phyloP scores from a whole-genome alignment of 2,329 filamentous ascomycete genomes.

The Ustilaginoidea virens region DNA sequence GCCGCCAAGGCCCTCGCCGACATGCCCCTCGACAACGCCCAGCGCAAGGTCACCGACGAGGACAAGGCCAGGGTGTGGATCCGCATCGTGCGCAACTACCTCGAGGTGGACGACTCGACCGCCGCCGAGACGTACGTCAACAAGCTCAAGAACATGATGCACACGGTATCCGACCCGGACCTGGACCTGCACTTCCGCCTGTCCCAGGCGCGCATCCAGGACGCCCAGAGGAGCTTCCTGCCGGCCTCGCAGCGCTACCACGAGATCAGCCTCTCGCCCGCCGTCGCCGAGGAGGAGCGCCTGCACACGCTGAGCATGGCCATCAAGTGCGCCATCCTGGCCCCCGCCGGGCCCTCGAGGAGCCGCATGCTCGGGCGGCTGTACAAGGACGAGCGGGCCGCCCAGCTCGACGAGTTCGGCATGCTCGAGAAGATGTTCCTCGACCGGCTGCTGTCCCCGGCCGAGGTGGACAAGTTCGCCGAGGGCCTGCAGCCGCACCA shows the following conservation, averaged over 20 bases:
- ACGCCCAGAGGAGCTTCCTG: constrained; percentile 79
- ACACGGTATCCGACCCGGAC: constrained; percentile 57
- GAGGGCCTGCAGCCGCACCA: constrained; percentile 72
- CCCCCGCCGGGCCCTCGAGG: constrained; percentile 75
- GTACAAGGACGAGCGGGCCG: constrained; percentile 83
- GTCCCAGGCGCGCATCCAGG: constrained; percentile 82
- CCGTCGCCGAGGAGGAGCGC: constrained; percentile 76
- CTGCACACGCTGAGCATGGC: constrained; percentile 73
- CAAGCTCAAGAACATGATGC: constrained; percentile 86
- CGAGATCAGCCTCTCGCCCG: constrained; percentile 60
- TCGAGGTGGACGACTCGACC: constrained; percentile 85
- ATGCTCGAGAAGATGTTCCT: constrained; percentile 98
- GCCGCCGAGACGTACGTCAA: constrained; percentile 79
- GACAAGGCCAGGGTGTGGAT: constrained; percentile 82
- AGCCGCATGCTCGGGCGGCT: constrained; percentile 66
- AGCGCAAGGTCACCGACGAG: constrained; percentile 67
- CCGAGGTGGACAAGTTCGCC: constrained; percentile 79
- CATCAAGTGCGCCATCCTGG: constrained; percentile 83
- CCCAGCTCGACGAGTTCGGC: constrained; percentile 59
- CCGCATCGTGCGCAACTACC: constrained; percentile 82
- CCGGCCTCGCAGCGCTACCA: constrained; percentile 81
- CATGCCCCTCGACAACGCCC: constrained; percentile 79
- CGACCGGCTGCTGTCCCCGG: constrained; percentile 63
- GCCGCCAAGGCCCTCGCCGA: constrained; percentile 67
- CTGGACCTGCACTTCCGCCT: constrained; percentile 76